These are phyloP conservation scores for Plasmopara viticola DNA, from an alignment of 352 stramenopile genomes.

Conservation along the genomic window DNA sequence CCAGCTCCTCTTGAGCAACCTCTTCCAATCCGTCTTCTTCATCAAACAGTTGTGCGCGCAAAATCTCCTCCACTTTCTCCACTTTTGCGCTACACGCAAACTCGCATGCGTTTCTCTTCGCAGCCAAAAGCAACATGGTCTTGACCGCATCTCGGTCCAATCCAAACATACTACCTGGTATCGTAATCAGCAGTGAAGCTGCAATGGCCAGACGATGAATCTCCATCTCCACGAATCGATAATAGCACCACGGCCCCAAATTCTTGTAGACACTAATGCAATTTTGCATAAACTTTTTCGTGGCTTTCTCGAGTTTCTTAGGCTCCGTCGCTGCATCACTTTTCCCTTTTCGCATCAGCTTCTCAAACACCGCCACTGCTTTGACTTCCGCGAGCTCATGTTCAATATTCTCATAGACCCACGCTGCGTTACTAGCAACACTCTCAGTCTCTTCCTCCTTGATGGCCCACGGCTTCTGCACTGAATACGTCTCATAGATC, in stretches of 20 bases:
- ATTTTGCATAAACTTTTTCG: conserved; percentile 49
- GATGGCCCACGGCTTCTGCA: conserved; percentile 25
- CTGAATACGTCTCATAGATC: conserved; percentile 49
- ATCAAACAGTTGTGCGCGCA: conserved; percentile 33
- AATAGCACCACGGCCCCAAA: conserved; percentile 72
- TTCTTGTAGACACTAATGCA: conserved; percentile 56
- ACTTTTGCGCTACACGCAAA: conserved; percentile 55
- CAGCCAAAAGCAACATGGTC: conserved; percentile 38
- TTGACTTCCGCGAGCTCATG: conserved; percentile 46
- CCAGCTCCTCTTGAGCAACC: conserved; percentile 14
- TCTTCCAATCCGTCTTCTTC: conserved; percentile 16
- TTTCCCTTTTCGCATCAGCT: conserved; percentile 50
- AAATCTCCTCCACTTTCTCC: conserved; percentile 47
- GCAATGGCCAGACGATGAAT: conserved; percentile 52
- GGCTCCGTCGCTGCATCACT: conserved; percentile 28
- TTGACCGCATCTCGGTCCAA: conserved; percentile 47
- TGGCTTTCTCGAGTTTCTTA: conserved; percentile 37
- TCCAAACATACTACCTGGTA: conserved; percentile 53
- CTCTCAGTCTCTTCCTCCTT: conserved; percentile 11
- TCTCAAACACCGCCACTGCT: conserved; percentile 35
- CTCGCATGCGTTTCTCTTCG: conserved; percentile 31
- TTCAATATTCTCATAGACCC: conserved; percentile 35
- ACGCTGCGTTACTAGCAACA: conserved; percentile 6
- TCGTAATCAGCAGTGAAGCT: conserved; percentile 41
- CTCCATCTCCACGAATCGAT: conserved; percentile 66